Evolutionary conservation across 495 filamentous ascomycete species (phyloP).

Genomic region (Penicillium tannophilum): DNA sequence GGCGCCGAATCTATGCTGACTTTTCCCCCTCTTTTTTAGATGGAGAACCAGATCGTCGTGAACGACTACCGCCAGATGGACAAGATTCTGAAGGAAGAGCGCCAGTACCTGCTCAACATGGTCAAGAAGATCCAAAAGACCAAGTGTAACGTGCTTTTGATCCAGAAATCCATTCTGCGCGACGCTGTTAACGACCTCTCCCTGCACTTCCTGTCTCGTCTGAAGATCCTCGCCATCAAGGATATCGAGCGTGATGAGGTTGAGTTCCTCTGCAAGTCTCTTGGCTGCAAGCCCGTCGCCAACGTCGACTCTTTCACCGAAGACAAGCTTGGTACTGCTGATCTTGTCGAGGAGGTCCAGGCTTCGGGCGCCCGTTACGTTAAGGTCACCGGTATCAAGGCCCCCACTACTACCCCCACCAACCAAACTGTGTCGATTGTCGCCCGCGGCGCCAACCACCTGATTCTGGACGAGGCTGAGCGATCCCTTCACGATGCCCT

Average conservation of each 20-base stretch:
- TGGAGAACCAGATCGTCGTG: conserved; percentile 98
- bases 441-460: conserved; percentile 86
- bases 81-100: conserved; percentile 99
- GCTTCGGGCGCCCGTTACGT: conserved; percentile 85
- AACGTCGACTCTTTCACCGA: conserved; percentile 99
- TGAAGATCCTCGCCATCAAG: conserved; percentile 93
- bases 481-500: conserved; percentile 94
- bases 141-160: conserved; percentile 97
- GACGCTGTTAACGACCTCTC: conserved; percentile 97
- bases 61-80: conserved; percentile 99
- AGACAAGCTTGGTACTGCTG: conserved; percentile 96
- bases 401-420: conserved; percentile 51
- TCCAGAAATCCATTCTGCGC: conserved; percentile 96
- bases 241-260: conserved; percentile 98
- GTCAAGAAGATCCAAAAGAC: conserved; percentile 99
- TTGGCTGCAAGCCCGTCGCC: conserved; percentile 97
- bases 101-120: conserved; percentile 96
- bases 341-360: conserved; percentile 91
- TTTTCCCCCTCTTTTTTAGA: conserved; percentile 49
- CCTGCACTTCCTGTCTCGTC: conserved; percentile 94
- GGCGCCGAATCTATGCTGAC: neutral
- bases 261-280: conserved; percentile 97
- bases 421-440: conserved; percentile 93
- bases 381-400: conserved; percentile 89
- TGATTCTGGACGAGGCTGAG: conserved; percentile 97